Conservation (phyloP, 2,329 filamentous ascomycete species). For the Aspergillus quadricinctus region DNA sequence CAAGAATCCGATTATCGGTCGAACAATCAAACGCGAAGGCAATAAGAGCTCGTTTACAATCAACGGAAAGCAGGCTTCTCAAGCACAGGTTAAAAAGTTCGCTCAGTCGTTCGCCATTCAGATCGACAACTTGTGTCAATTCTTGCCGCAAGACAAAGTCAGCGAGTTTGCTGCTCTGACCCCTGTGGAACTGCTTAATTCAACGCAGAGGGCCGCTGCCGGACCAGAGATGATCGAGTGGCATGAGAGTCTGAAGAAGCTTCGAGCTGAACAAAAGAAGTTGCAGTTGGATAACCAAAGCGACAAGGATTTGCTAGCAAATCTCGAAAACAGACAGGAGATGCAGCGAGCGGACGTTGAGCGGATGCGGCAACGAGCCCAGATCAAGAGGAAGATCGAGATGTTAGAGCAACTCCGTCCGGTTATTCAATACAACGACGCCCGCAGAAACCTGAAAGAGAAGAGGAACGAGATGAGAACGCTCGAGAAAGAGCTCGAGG, state of each 20-base stretch:
- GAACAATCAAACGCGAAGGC: constrained; percentile 75
- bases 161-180: constrained; percentile 85
- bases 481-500: constrained; percentile 54
- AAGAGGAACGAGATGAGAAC: constrained; percentile 54
- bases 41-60: constrained; percentile 77
- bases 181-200: constrained; percentile 73
- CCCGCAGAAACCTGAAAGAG: constrained; percentile 45
- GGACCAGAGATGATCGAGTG: constrained; percentile 72
- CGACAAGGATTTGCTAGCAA: constrained; percentile 60
- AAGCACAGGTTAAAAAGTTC: constrained; percentile 63
- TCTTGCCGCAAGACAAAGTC: constrained; percentile 91
- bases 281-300: constrained; percentile 55
- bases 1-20: constrained; percentile 67
- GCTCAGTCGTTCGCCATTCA: constrained; percentile 77
- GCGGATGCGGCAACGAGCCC: constrained; percentile 69
- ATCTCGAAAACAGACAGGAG: constrained; percentile 68
- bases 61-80: constrained; percentile 59
- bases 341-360: constrained; percentile 78
- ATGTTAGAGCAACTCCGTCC: constrained; percentile 63
- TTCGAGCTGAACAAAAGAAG: constrained; percentile 66
- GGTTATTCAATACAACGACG: constrained; percentile 60
- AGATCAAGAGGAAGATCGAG: constrained; percentile 60
- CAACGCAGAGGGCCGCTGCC: constrained; percentile 85
- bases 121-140: constrained; percentile 96
- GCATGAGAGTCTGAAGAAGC: constrained; percentile 68